Evolutionary conservation across 2,329 filamentous ascomycete species (phyloP), one percentile per base, ranked within the genome.

Genomic region (Botrytis sinoallii): DNA sequence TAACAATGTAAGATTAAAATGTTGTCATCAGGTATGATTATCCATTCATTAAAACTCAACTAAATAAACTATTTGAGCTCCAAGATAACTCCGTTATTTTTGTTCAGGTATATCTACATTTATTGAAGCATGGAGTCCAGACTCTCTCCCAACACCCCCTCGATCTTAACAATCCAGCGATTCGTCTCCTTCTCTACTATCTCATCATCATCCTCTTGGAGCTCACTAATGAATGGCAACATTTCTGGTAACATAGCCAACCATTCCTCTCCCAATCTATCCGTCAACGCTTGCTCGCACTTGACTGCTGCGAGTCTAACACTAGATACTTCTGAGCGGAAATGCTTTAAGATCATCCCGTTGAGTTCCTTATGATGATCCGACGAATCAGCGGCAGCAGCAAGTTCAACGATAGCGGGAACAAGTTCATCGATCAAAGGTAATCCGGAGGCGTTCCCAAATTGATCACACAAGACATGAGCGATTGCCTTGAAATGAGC

Each of bases 131-230:
- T 98, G 70, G 91, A 90, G 83, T 97, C 94, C 81, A 98, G 84
- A 79, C 92, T 94, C 86, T 98, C 95, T 8, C 96, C 96, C 70
- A 98, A 84, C 44, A 97, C 92, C 65, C 89, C 91, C 84, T 98
- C 95, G 81, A 99, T 97, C 83, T 91, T 90, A 81, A 91, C 88
- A 78, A 98, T 96, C 95, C 96, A 98, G 79, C 90, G 87, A 81
- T 95, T 89, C 55, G 94, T 95, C 85, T 97, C 95, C 80, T 90
- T 86, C 85, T 99, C 96, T 38, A 99, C 95, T 42, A 88, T 87
- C 84, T 98, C 96, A 80, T 98, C 95, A 78, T 98, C 96, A 81
- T 99, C 96, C 81, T 99, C 96, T 84, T 97, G 92, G 80, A 97
- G 83, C 85, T 99, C 96, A 80, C 93, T 97, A 79, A 99, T 97